Percentiles rank a stretch among this genome's conserved stretches.
phyloP scores from a whole-genome alignment of 768 basidiomycete genomes.

The Zangia roseola region DNA sequence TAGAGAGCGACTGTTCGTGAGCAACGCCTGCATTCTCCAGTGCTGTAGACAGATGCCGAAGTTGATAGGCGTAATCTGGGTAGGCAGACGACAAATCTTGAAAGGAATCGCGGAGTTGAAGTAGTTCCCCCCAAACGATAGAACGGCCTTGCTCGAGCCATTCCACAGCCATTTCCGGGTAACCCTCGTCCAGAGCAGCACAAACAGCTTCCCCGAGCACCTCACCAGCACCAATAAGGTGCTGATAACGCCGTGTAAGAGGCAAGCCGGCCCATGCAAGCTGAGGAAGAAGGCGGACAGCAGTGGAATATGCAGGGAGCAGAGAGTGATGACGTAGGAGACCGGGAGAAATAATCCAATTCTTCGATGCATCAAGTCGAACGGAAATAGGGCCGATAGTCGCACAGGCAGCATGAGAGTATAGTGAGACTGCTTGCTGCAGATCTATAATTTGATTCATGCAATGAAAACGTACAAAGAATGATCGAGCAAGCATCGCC shows the following conservation, averaged over 20 bases:
- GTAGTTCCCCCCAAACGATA: conserved; percentile 13
- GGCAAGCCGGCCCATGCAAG: conserved; percentile 15
- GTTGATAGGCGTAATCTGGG: conserved; percentile 3
- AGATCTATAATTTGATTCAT: too few relatives aligned
- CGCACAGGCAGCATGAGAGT: too few relatives aligned
- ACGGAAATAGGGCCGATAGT: too few relatives aligned
- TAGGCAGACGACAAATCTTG: conserved; percentile 1
- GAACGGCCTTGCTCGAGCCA: conserved; percentile 20
- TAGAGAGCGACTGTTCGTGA: background rate
- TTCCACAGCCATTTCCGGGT: conserved; percentile 6
- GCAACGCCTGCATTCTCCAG: background rate
- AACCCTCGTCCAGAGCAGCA: conserved; percentile 11
- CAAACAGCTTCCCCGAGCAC: conserved; percentile 24
- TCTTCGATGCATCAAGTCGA: conserved; percentile 6
- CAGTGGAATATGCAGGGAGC: conserved; percentile 17
- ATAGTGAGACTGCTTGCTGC: too few relatives aligned
- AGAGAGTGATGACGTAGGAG: conserved; percentile 4
- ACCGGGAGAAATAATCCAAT: conserved; percentile 3
- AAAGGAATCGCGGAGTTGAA: conserved; percentile 11
- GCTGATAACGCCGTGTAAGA: conserved; percentile 14
- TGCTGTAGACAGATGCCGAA: background rate
- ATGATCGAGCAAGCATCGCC: too few relatives aligned
- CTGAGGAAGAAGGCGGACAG: conserved; percentile 22
- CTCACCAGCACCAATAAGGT: conserved; percentile 11
- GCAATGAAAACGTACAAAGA: too few relatives aligned